Evolutionary conservation across 176 grass and related monocot genomes (phyloP).

Genomic region (Carex cristatella): DNA sequence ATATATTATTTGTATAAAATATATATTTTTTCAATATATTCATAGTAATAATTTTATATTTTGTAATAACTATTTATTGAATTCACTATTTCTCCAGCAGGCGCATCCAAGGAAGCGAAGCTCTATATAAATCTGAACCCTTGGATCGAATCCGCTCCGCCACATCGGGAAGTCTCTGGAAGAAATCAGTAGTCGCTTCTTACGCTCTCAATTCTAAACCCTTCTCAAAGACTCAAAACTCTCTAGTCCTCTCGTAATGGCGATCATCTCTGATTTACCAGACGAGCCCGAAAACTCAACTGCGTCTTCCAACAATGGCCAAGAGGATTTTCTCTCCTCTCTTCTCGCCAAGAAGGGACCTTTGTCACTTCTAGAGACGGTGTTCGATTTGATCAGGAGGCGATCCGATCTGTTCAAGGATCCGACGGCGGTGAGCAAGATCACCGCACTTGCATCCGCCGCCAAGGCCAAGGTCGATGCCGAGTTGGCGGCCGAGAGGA

Average conservation of each 20-base stretch:
- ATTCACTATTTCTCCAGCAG: too few species aligned
- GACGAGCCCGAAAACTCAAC: slow-evolving; percentile 36
- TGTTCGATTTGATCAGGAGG: slow-evolving; percentile 55
- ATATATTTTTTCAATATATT: too few species aligned
- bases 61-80: too few species aligned
- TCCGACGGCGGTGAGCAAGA: slow-evolving; percentile 38
- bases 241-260: slow-evolving; percentile 34
- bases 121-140: neutral
- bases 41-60: too few species aligned
- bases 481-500: slow-evolving; percentile 37
- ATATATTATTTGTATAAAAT: too few species aligned
- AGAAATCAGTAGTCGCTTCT: neutral
- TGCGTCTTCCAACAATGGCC: slow-evolving; percentile 4
- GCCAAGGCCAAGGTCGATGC: slow-evolving; percentile 66
- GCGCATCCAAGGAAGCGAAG: neutral
- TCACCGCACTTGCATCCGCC: slow-evolving; percentile 43
- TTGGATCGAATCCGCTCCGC: neutral
- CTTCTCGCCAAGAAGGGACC: slow-evolving; percentile 55
- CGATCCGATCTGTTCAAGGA: slow-evolving; percentile 54
- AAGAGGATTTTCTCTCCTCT: slow-evolving; percentile 43
- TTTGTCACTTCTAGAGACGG: slow-evolving; percentile 54
- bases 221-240: neutral
- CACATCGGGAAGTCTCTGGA: neutral
- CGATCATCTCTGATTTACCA: slow-evolving; percentile 77
- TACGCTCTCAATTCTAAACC: slow-evolving; percentile 9